Percentiles rank a stretch among this genome's conserved stretches.
These are phyloP conservation scores for Cercophora sp. DNA, from an alignment of 495 filamentous ascomycete genomes.

Conservation along the genomic window DNA sequence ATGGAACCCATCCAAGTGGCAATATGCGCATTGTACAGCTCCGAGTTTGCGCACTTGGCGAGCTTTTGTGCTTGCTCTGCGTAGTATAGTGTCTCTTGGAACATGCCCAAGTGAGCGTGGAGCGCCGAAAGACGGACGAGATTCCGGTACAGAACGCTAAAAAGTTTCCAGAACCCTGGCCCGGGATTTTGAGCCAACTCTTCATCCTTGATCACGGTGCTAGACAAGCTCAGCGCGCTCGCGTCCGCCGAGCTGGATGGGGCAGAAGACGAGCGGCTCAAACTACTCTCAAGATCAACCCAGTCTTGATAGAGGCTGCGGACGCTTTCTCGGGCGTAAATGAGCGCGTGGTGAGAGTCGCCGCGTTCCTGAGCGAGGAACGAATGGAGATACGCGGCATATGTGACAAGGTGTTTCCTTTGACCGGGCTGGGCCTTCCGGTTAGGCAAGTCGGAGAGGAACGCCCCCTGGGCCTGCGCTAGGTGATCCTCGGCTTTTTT, in stretches of 20 bases:
- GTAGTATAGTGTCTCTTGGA: conserved; percentile 87
- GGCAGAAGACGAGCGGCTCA: conserved; percentile 22
- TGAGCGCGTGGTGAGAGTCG: conserved; percentile 58
- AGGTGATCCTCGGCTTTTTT: conserved; percentile 53
- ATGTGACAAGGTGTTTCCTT: conserved; percentile 43
- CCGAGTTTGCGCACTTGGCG: conserved; percentile 62
- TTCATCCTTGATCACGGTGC: conserved; percentile 16
- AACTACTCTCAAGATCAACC: conserved; percentile 54
- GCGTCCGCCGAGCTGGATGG: conserved; percentile 34
- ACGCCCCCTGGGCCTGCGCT: conserved; percentile 31
- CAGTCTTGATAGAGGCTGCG: conserved; percentile 66
- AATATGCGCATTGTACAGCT: conserved; percentile 51
- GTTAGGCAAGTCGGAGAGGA: conserved; percentile 15
- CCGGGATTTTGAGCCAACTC: conserved; percentile 34
- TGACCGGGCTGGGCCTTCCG: conserved; percentile 19
- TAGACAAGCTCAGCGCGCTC: conserved; percentile 17
- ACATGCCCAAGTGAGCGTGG: conserved; percentile 78
- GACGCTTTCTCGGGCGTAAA: conserved; percentile 63
- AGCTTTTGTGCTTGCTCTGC: conserved; percentile 79
- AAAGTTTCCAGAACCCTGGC: conserved; percentile 75
- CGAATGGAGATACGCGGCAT: conserved; percentile 58
- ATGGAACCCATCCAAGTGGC: conserved; percentile 59
- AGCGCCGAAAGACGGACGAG: conserved; percentile 67
- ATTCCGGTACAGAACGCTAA: conserved; percentile 64
- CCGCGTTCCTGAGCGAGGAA: conserved; percentile 61